A percentile compares a stretch with the other conserved stretches of the same genome.
These are phyloP conservation scores for Mycena venus DNA, from an alignment of 768 basidiomycete genomes.

Conservation along the genomic window DNA sequence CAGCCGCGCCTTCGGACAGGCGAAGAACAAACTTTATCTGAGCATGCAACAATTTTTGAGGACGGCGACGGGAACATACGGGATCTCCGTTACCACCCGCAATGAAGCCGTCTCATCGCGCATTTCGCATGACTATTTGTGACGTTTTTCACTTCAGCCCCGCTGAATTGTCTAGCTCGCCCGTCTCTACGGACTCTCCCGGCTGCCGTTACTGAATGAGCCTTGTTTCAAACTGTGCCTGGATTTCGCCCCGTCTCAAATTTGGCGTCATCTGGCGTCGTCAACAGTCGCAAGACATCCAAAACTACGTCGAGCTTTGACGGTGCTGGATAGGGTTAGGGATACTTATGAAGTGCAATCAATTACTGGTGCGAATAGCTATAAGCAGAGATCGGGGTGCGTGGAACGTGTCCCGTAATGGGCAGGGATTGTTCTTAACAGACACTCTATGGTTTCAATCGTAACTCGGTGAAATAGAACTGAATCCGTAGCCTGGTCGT, in stretches of 20 bases:
- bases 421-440: background rate
- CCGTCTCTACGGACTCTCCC: background rate
- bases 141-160: background rate
- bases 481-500: background rate
- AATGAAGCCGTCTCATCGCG: too few relatives aligned
- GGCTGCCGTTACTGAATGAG: background rate
- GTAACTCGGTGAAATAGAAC: background rate
- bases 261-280: background rate
- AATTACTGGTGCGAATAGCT: background rate
- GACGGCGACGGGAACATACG: too few relatives aligned
- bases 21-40: too few relatives aligned
- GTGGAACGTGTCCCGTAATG: background rate
- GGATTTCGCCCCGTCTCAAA: conserved; percentile 3
- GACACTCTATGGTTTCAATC: background rate
- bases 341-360: background rate
- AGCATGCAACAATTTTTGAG: too few relatives aligned
- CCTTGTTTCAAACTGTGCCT: background rate
- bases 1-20: too few relatives aligned
- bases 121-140: too few relatives aligned
- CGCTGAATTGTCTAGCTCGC: background rate
- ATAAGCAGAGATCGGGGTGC: background rate
- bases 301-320: conserved; percentile 1
- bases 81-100: too few relatives aligned
- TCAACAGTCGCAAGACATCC: conserved; percentile 1
- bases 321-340: background rate